These are phyloP conservation scores for Hippophae rhamnoides DNA, from an alignment of 306 rosid species.

Conservation along the genomic window DNA sequence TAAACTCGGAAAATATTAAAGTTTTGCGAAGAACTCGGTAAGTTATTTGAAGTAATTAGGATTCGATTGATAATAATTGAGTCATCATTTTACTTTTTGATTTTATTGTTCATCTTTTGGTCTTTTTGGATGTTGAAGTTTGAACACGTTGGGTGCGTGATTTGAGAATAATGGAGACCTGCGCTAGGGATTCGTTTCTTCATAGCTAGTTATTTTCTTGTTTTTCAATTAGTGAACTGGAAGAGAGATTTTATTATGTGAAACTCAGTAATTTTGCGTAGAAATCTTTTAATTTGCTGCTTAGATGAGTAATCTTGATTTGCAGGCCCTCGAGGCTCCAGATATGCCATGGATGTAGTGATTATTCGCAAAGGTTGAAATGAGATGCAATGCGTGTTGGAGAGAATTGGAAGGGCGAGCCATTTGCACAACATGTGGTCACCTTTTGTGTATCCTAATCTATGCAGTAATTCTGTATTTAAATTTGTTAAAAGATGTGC, in stretches of 20 bases:
- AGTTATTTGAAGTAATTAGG: constrained; percentile 1
- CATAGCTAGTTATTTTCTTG: not conserved
- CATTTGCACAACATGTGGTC: constrained; percentile 86
- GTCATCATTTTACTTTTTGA: not conserved
- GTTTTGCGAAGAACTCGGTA: not conserved
- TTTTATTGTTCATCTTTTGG: not conserved
- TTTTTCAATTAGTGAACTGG: not conserved
- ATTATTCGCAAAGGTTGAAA: constrained; percentile 36
- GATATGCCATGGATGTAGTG: constrained; percentile 30
- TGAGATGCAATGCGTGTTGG: constrained; percentile 99
- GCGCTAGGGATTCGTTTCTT: constrained; percentile 1
- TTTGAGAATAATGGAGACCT: constrained; percentile 9
- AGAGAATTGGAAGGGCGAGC: constrained; percentile 93
- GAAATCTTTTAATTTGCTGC: constrained; percentile 11
- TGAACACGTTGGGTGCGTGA: not conserved
- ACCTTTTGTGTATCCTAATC: constrained; percentile 76
- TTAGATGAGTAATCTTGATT: constrained; percentile 16
- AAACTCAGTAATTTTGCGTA: constrained; percentile 4
- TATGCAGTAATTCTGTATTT: constrained; percentile 6
- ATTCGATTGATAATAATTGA: not conserved
- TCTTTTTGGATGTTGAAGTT: not conserved
- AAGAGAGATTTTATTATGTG: constrained; percentile 2
- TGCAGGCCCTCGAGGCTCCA: constrained; percentile 29
- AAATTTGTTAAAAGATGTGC: not conserved
- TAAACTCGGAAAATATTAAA: too few species aligned